Base-by-base conservation (phyloP, 1,284 basidiomycete genomes). In the Cystobasidium slooffiae region DNA sequence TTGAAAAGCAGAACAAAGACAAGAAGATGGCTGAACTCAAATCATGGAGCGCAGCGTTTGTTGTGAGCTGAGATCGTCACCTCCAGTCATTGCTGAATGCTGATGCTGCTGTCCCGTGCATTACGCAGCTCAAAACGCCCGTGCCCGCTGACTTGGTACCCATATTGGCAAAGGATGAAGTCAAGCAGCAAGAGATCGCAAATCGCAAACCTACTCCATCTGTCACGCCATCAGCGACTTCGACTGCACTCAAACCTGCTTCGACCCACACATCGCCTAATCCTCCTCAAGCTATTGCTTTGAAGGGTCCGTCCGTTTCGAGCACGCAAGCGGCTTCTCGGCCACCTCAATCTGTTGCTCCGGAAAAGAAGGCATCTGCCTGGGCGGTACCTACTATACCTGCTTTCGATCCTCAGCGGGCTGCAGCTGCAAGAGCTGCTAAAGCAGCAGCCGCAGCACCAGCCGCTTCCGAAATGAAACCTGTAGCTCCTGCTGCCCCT, bases 81-180 rank as follows among this genome's bases (percentile, higher is more conserved):
- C 31, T 31, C 31, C 9, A 5, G 20, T 18, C 14, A 37, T n/a
- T 4, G 8, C 16, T 44, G 4, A 8, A 24, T 3, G 41, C 16
- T 20, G 64, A 39, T 44, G 8, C 9, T 44, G 7, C 22, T 18
- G 24, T 65, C 31, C 39, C 39, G 16, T 51, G 52, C n/a, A 46
- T 72, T 75, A 37, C 66, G 24, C 76, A 93, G 92, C 88, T 97
- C 68, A 95, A 94, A 81, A 91, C 94, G 81, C 92, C 94, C 8
- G 92, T 97, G 77, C 95, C 94, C 12, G 91, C 93, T 59, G 96
- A 98, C 82, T 87, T 98, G 68, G 90, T 97, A n/a, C 87, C 91
- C 5, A 94, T 97, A 79, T 84, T 97, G 47, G 88, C 92, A 56
- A 96, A 96, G 83, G 92, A 95, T 80, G 91, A 92, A 83, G 88